Conservation (phyloP, 306 rosid genomes). For the Cucumis sativus region DNA sequence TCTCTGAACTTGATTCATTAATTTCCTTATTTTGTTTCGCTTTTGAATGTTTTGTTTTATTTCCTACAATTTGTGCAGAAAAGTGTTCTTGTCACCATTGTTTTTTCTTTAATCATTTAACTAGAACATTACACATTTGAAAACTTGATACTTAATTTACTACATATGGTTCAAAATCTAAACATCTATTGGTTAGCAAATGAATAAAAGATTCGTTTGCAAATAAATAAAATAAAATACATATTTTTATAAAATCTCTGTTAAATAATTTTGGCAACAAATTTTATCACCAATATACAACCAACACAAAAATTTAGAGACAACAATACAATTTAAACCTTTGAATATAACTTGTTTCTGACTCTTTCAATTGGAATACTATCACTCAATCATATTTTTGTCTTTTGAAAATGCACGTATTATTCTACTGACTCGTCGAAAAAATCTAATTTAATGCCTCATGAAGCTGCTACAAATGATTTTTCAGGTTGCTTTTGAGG, state of each 20-base stretch:
- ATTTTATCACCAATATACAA: not conserved
- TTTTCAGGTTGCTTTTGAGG: slow-evolving; percentile 92
- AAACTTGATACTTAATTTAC: not conserved
- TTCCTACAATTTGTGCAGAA: not conserved
- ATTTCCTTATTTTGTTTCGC: not conserved
- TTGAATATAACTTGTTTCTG: not conserved
- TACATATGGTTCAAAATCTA: not conserved
- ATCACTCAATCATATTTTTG: not conserved
- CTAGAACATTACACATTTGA: not conserved
- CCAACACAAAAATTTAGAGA: not conserved
- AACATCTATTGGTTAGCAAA: not conserved
- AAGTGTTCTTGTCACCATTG: not conserved
- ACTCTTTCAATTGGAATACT: not conserved
- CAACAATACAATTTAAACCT: not conserved
- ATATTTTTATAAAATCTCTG: not conserved
- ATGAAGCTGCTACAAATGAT: slow-evolving; percentile 7
- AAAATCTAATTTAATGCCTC: not conserved
- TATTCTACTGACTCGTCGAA: not conserved
- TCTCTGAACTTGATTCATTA: not conserved
- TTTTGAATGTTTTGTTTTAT: no score
- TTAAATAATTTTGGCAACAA: not conserved
- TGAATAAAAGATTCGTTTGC: not conserved
- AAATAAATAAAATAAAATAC: not conserved
- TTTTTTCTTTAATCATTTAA: not conserved
- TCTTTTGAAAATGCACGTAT: not conserved